Evolutionary conservation across 768 basidiomycete species (phyloP), one percentile per base, ranked within the genome.

Genomic region (Suillus luteus): DNA sequence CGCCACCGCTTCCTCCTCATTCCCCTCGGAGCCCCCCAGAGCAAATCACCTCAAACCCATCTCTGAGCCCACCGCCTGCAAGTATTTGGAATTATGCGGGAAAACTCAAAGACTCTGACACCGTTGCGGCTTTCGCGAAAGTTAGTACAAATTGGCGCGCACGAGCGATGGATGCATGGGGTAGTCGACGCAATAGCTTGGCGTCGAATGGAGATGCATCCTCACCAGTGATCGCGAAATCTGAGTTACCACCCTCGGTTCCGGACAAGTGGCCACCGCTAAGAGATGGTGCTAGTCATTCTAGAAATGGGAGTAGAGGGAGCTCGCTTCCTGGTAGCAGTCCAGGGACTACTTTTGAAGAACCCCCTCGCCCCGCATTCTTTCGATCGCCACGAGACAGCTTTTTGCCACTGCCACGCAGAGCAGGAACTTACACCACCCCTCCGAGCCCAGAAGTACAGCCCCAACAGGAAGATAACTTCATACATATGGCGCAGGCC

Each of bases 141-240:
- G 86, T 83, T 61, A 87, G 90, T 73, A 89, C 83, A 31, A 92
- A 92, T 65, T 90, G 87, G 88, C 83, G 85, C 22, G 90, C 89
- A 22, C 87, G 81, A 67, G 86, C 87, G 68, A 64, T 75, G 55
- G 67, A 69, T 49, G 75, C 72, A 17, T 77, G 75, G 76, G 60
- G 68, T 27, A 69, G 65, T 43, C 73, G 69, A 44, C 66, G 65
- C 52, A 70, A 19, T 38, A 72, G 60, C 57, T 40, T 59, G 35
- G 41, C 62, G 7, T 48, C 48, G 15, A 14, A 17, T 0, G 60
- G 66, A 10, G 63, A 55, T 40, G 60, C 62, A 43, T 52, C 65
- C 3, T 63, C 69, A n/a, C 64, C 72, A 0, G 62, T 73, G 10
- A 70, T 71, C 61, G 38, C 68, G 10, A 15, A 66, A 33, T 73